Conservation (phyloP, 768 basidiomycete species). For the Trametopsis cervina region DNA sequence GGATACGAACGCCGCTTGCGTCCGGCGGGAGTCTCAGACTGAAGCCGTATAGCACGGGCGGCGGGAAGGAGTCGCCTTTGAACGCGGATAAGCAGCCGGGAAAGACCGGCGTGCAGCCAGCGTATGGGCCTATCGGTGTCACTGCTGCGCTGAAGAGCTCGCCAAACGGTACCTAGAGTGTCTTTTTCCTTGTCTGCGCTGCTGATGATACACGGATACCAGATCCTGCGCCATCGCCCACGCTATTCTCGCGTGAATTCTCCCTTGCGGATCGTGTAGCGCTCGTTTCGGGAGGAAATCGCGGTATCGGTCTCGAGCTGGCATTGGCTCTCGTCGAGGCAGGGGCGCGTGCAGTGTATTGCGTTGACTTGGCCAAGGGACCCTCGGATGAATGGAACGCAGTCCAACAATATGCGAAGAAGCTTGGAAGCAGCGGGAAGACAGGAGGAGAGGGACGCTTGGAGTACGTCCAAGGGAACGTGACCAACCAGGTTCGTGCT, state of each 20-base stretch:
- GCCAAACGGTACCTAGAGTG: not conserved
- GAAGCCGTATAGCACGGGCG: not conserved
- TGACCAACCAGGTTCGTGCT: conserved; percentile 45
- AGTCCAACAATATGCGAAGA: conserved; percentile 34
- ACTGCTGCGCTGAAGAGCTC: not conserved
- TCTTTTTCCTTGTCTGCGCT: not conserved
- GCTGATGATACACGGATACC: not conserved
- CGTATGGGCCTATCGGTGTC: conserved; percentile 1
- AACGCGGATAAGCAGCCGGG: conserved; percentile 21
- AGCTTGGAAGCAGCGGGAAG: conserved; percentile 1
- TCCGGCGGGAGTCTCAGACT: not conserved
- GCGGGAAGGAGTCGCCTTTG: conserved; percentile 10
- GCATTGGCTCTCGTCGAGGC: conserved; percentile 63
- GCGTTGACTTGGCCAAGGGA: conserved; percentile 47
- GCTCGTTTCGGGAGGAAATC: conserved; percentile 28
- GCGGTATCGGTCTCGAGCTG: conserved; percentile 72
- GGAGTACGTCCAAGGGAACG: conserved; percentile 59
- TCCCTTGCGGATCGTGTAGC: conserved; percentile 22
- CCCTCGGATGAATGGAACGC: conserved; percentile 51
- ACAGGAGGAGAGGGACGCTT: conserved; percentile 22
- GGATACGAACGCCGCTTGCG: not conserved
- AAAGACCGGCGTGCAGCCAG: not conserved
- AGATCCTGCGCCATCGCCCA: not conserved
- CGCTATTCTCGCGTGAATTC: conserved; percentile 10
- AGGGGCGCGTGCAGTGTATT: conserved; percentile 56